Evolutionary conservation across 164 flowering plant species (phyloP).

Genomic region (Sedum album): DNA sequence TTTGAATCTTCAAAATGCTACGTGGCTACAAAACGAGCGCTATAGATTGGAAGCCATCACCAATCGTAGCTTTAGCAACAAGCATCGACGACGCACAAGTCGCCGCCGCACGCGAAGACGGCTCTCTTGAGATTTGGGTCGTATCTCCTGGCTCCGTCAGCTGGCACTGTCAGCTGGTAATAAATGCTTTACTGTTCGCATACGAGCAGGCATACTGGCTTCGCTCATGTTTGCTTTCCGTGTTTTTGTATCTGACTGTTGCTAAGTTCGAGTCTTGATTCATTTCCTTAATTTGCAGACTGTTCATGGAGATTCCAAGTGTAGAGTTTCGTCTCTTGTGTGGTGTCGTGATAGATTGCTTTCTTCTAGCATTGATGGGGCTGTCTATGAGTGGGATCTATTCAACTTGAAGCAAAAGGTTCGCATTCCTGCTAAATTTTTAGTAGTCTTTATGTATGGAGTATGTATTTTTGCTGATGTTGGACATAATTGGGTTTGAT

Average conservation of each 20-base stretch:
- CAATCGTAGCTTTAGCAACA: slow-evolving; percentile 76
- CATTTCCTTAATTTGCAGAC: slow-evolving; percentile 32
- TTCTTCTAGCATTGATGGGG: slow-evolving; percentile 69
- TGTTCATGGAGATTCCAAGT: slow-evolving; percentile 53
- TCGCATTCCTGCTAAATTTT: too few relatives aligned
- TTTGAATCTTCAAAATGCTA: slow-evolving; percentile 15
- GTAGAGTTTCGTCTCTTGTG: slow-evolving; percentile 63
- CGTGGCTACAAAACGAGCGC: slow-evolving; percentile 35
- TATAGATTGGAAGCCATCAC: slow-evolving; percentile 80
- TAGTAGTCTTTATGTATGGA: too few relatives aligned
- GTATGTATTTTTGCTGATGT: not conserved
- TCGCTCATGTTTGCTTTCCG: not conserved
- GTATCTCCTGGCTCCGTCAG: slow-evolving; percentile 94
- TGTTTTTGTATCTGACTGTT: not conserved
- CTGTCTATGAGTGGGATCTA: slow-evolving; percentile 80
- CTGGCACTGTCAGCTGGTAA: slow-evolving; percentile 96
- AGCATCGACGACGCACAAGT: slow-evolving; percentile 71
- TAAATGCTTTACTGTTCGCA: not conserved
- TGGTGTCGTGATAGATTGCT: slow-evolving; percentile 55
- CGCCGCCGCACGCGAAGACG: slow-evolving; percentile 92
- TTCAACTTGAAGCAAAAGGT: slow-evolving; percentile 60
- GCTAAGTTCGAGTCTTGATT: not conserved
- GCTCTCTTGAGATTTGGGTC: slow-evolving; percentile 92
- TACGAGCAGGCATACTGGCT: not conserved
- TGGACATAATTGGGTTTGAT: not conserved